A percentile compares a stretch with the other conserved stretches of the same genome.
These are phyloP conservation scores for Penicillium sp. DNA, from an alignment of 2,329 filamentous ascomycete genomes.

Conservation along the genomic window DNA sequence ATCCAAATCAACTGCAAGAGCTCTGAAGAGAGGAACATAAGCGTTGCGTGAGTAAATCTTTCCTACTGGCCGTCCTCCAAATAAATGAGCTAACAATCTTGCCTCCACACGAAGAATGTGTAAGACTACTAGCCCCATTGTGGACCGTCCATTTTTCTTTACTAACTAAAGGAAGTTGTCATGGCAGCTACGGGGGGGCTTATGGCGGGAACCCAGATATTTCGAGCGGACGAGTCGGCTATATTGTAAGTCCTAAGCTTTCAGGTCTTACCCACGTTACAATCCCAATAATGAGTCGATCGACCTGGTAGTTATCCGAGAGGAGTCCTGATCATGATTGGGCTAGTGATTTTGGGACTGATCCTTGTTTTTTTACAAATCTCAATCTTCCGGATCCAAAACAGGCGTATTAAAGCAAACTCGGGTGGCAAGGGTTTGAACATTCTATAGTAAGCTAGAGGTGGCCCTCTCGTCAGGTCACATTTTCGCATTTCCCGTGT, in stretches of 20 bases:
- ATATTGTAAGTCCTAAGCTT: constrained; percentile 21
- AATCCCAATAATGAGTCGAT: background rate
- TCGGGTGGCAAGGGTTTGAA: background rate
- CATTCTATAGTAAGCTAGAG: background rate
- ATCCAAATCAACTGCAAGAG: constrained; percentile 52
- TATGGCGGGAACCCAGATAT: constrained; percentile 54
- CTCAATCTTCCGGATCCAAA: constrained; percentile 6
- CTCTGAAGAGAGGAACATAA: constrained; percentile 49
- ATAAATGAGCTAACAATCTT: constrained; percentile 28
- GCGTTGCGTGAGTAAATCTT: constrained; percentile 44
- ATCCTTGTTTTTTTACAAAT: constrained; percentile 41
- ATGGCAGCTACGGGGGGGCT: constrained; percentile 53
- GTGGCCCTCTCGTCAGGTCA: too few species aligned
- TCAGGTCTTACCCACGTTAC: background rate
- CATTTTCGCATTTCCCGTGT: background rate
- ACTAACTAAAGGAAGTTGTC: constrained; percentile 30
- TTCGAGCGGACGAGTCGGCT: constrained; percentile 46
- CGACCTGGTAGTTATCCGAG: constrained; percentile 39
- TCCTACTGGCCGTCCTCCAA: background rate
- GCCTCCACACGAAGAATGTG: constrained; percentile 31
- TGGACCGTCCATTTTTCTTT: background rate
- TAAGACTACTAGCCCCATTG: constrained; percentile 5
- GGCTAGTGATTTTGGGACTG: constrained; percentile 45
- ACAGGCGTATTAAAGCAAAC: background rate
- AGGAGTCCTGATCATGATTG: constrained; percentile 48